These are phyloP conservation scores for Hevea brasiliensis DNA, from an alignment of 345 rosid genomes.

Conservation along the genomic window DNA sequence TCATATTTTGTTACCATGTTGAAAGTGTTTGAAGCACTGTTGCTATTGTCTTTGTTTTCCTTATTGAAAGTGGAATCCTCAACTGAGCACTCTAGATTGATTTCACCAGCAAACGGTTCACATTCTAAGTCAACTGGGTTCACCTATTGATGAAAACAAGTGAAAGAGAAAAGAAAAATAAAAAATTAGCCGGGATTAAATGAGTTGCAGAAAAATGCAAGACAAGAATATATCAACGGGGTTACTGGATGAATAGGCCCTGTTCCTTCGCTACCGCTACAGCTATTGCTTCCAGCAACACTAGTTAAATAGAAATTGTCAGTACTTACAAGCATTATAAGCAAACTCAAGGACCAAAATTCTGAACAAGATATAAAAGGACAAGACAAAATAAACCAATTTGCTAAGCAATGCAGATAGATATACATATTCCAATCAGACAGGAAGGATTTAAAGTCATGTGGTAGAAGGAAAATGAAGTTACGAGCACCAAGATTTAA, in stretches of 20 bases:
- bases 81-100: neutral
- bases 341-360: neutral
- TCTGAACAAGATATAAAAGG: too few species aligned
- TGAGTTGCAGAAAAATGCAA: neutral
- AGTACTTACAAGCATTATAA: neutral
- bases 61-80: slow-evolving; percentile 12
- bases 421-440: too few species aligned
- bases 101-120: neutral
- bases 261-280: neutral
- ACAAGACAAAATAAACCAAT: neutral
- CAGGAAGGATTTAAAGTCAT: too few species aligned
- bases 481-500: too few species aligned
- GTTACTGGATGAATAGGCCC: neutral
- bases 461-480: too few species aligned
- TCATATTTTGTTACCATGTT: neutral
- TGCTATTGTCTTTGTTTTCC: neutral
- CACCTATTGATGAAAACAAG: slow-evolving; percentile 9
- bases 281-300: neutral
- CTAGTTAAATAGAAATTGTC: slow-evolving; percentile 11
- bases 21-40: neutral
- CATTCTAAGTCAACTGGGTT: neutral
- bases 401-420: neutral
- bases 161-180: neutral
- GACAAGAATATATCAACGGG: neutral
- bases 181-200: neutral